Conservation (phyloP, 208 protist species). For the Trypanosoma lewisi region DNA sequence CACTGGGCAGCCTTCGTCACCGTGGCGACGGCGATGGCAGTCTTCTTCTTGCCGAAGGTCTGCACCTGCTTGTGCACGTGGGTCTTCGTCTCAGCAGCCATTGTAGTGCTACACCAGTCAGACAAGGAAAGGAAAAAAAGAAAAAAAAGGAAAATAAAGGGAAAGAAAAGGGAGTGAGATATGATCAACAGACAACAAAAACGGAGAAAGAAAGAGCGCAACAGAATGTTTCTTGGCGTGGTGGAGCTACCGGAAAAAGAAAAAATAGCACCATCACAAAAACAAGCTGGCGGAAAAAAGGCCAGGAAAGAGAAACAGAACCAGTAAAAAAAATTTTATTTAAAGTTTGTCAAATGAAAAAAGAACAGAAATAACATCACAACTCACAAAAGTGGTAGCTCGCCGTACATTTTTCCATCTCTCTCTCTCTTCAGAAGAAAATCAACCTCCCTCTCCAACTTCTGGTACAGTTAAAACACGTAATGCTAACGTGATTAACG, state of each 20-base stretch:
- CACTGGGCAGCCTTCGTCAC: conserved; percentile 95
- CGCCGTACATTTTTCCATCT: background rate
- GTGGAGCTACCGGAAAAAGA: background rate
- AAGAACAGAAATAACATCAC: conserved; percentile 13
- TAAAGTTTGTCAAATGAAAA: background rate
- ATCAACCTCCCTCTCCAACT: background rate
- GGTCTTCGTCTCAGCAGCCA: conserved; percentile 74
- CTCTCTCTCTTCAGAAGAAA: background rate
- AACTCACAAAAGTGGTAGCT: conserved; percentile 22
- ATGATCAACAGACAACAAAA: conserved; percentile 7
- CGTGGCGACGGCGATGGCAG: conserved; percentile 98
- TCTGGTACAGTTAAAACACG: background rate
- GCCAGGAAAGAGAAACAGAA: no score
- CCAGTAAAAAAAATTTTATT: background rate
- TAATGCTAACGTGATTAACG: conserved; percentile 16
- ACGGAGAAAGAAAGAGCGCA: no score
- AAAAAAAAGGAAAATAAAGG: conserved; percentile 14
- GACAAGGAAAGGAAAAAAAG: conserved; percentile 21
- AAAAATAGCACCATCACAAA: background rate
- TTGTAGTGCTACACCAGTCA: conserved; percentile 28
- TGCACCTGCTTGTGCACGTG: conserved; percentile 87
- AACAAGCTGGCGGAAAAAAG: conserved; percentile 3
- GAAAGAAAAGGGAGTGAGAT: conserved; percentile 8
- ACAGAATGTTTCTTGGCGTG: no score
- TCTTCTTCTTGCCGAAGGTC: conserved; percentile 98